Evolutionary conservation across 192 early-diverging fungal species (phyloP).

Genomic region (Entophlyctis luteolus): DNA sequence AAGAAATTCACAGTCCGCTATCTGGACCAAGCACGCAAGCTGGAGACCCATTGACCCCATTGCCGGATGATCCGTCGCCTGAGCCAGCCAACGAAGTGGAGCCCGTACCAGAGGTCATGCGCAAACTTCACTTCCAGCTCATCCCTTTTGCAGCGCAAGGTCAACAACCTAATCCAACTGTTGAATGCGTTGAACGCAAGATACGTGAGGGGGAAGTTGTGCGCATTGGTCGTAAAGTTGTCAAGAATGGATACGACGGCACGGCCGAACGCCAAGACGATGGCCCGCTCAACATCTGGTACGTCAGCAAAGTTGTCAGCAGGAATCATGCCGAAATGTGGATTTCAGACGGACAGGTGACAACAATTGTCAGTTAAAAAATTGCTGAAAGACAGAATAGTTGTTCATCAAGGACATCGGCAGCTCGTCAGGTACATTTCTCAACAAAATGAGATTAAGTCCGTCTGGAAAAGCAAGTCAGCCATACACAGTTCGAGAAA

Average conservation of each 20-base stretch:
- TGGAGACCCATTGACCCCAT: too few species aligned
- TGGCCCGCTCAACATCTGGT: constrained; percentile 48
- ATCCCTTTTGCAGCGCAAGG: constrained; percentile 35
- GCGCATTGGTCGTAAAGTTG: constrained; percentile 47
- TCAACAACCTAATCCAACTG: constrained; percentile 33
- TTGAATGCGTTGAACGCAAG: constrained; percentile 47
- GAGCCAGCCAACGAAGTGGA: not conserved
- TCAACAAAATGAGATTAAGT: constrained; percentile 88
- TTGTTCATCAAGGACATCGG: constrained; percentile 92
- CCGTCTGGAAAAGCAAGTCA: constrained; percentile 80
- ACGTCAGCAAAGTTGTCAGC: constrained; percentile 79
- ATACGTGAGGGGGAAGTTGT: constrained; percentile 42
- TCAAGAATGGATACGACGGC: constrained; percentile 42
- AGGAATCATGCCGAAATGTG: constrained; percentile 92
- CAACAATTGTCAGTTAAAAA: not conserved
- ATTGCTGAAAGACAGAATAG: constrained; percentile 51
- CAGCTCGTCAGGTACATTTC: constrained; percentile 95
- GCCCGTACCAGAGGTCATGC: constrained; percentile 6
- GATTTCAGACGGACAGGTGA: constrained; percentile 69
- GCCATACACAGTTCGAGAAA: constrained; percentile 68
- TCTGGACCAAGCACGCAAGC: too few species aligned
- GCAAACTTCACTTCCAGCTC: constrained; percentile 37
- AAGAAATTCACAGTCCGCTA: too few species aligned
- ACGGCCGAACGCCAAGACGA: constrained; percentile 28
- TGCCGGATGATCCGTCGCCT: too few species aligned